A percentile compares a stretch with the other conserved stretches of the same genome.
Evolutionary conservation across 164 flowering plant species (phyloP).

Genomic region (Protea cynaroides): DNA sequence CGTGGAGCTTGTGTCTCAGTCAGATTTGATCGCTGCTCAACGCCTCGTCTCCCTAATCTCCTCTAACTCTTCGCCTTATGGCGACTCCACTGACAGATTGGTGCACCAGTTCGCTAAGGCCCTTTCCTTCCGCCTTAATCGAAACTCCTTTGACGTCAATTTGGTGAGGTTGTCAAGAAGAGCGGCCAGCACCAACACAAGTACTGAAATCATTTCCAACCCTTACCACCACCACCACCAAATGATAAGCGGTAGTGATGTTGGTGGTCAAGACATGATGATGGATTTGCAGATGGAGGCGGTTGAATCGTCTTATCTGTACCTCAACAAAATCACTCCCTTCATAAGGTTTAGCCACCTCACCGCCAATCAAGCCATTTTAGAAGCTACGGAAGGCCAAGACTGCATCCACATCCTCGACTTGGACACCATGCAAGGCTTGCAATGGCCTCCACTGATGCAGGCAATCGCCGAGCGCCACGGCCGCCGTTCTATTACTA

Average conservation of each 20-base stretch:
- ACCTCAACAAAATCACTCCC: conserved; percentile 81
- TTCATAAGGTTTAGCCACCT: conserved; percentile 80
- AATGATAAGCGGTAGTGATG: background rate
- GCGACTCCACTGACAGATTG: conserved; percentile 74
- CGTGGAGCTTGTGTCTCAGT: conserved; percentile 62
- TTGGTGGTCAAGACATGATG: background rate
- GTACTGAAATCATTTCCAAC: background rate
- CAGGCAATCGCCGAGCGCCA: conserved; percentile 65
- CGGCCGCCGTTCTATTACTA: too few species aligned
- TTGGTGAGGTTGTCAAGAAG: too few species aligned
- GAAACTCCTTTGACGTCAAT: conserved; percentile 1
- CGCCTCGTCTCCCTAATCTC: conserved; percentile 53
- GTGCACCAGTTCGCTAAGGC: conserved; percentile 58
- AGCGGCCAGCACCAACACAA: background rate
- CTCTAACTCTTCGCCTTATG: conserved; percentile 55
- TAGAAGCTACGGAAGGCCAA: conserved; percentile 66
- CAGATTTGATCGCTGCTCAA: conserved; percentile 60
- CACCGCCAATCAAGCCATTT: conserved; percentile 91
- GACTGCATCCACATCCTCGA: conserved; percentile 67
- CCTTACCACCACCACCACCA: background rate
- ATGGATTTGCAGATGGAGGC: conserved; percentile 4
- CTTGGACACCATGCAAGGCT: conserved; percentile 85
- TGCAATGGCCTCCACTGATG: conserved; percentile 94
- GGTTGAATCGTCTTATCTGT: conserved; percentile 57
- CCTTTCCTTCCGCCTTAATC: conserved; percentile 52